phyloP scores from a whole-genome alignment of 2,329 filamentous ascomycete genomes.

The Aciculosporium take region DNA sequence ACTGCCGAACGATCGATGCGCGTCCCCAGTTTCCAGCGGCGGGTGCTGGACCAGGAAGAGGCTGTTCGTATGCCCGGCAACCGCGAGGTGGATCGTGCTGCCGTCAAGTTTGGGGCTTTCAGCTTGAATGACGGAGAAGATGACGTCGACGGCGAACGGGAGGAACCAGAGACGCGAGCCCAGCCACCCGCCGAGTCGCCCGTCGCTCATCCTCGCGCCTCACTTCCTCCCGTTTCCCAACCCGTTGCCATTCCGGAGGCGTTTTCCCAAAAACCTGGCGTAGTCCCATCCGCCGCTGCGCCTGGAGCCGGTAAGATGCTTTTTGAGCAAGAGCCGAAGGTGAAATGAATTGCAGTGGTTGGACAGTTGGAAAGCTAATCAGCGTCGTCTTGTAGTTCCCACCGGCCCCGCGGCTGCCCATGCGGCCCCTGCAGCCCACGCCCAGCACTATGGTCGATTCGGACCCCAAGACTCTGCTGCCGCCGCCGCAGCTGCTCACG shows the following conservation, averaged over 20 bases:
- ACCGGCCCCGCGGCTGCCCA: slow-evolving; percentile 19
- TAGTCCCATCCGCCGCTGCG: slow-evolving; percentile 18
- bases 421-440: slow-evolving; percentile 39
- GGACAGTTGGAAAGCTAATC: no score
- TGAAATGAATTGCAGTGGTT: no score
- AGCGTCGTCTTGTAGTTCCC: slow-evolving; percentile 9
- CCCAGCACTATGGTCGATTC: slow-evolving; percentile 58
- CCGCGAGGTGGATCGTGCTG: slow-evolving; percentile 81
- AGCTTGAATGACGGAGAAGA: slow-evolving; percentile 72
- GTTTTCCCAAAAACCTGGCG: slow-evolving; percentile 41
- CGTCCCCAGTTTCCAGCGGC: slow-evolving; percentile 68
- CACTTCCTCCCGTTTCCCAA: slow-evolving; percentile 60
- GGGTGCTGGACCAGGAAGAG: slow-evolving; percentile 87
- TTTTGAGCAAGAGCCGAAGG: no score
- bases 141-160: slow-evolving; percentile 85
- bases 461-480: slow-evolving; percentile 45
- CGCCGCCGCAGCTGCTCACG: slow-evolving; percentile 30
- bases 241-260: slow-evolving; percentile 39
- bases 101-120: slow-evolving; percentile 94
- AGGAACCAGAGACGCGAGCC: slow-evolving; percentile 86
- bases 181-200: slow-evolving; percentile 91
- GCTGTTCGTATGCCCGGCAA: slow-evolving; percentile 97
- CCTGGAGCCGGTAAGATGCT: slow-evolving; percentile 20
- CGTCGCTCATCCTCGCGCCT: slow-evolving; percentile 68
- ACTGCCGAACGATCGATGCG: slow-evolving; percentile 49